Conservation (phyloP, 306 rosid species). For the Begonia fuchsioides region DNA sequence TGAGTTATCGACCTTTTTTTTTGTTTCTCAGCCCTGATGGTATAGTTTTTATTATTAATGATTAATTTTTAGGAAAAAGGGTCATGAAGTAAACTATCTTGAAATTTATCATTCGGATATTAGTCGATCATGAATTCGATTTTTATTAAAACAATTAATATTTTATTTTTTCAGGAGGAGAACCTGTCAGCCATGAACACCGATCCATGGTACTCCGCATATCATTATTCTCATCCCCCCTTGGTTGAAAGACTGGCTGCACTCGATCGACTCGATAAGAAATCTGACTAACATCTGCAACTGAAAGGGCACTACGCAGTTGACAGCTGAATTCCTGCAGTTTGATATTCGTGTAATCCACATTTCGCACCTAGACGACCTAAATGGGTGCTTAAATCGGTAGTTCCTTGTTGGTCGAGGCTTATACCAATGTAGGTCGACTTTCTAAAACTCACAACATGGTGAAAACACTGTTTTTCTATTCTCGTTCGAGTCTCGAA, state of each 20-base stretch:
- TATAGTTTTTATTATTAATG: too few species aligned
- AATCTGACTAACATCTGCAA: conserved; percentile 31
- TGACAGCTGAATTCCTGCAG: not conserved
- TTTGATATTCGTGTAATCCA: not conserved
- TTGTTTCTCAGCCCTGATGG: too few species aligned
- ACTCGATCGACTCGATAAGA: conserved; percentile 47
- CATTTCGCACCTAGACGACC: not conserved
- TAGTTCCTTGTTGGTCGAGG: too few species aligned
- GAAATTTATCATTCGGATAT: too few species aligned
- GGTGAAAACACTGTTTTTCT: too few species aligned
- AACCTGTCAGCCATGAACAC: conserved; percentile 94
- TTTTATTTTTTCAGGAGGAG: conserved; percentile 50
- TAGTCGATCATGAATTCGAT: too few species aligned
- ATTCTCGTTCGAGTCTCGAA: too few species aligned
- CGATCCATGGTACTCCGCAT: conserved; percentile 97
- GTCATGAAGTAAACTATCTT: too few species aligned
- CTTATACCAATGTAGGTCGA: too few species aligned
- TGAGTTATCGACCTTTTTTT: too few species aligned
- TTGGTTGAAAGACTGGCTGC: conserved; percentile 87
- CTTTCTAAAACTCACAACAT: too few species aligned
- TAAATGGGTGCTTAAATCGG: not conserved
- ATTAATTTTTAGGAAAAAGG: too few species aligned
- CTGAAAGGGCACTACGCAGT: not conserved
- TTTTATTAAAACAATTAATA: not conserved
- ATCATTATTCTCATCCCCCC: conserved; percentile 96